Percentiles rank a stretch among this genome's conserved stretches.
Evolutionary conservation across 805 yeast species (phyloP).

Genomic region (Metschnikowia cerradonensis): DNA sequence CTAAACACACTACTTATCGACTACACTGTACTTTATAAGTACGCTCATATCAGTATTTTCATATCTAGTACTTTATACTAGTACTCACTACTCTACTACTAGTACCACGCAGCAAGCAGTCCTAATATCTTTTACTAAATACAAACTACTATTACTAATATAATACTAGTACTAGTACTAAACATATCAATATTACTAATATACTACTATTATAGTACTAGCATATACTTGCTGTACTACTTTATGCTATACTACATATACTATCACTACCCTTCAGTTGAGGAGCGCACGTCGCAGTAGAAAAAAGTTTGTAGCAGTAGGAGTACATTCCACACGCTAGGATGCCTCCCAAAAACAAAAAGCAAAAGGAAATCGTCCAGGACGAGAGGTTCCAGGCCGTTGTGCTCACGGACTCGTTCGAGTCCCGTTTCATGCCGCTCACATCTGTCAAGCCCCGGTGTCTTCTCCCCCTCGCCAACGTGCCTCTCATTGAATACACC

Average conservation of each 20-base stretch:
- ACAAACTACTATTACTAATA: too few relatives aligned
- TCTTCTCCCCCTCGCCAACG: slow-evolving; percentile 84
- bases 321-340: not conserved
- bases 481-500: slow-evolving; percentile 92
- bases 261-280: not conserved
- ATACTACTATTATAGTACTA: too few relatives aligned
- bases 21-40: too few relatives aligned
- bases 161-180: too few relatives aligned
- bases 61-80: too few relatives aligned
- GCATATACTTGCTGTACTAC: not conserved
- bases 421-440: slow-evolving; percentile 89
- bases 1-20: too few relatives aligned
- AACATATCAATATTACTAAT: too few relatives aligned
- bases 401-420: slow-evolving; percentile 89
- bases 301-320: slow-evolving; percentile 2
- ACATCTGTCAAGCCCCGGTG: slow-evolving; percentile 86
- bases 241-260: too few relatives aligned
- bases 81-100: too few relatives aligned
- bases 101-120: too few relatives aligned
- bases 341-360: slow-evolving; percentile 48
- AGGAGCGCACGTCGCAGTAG: slow-evolving; percentile 3
- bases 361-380: slow-evolving; percentile 55
- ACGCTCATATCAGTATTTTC: too few relatives aligned
- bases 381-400: slow-evolving; percentile 87
- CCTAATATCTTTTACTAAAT: too few relatives aligned